Evolutionary conservation across 805 yeast genomes (phyloP).

Genomic region (Lachancea sp.): DNA sequence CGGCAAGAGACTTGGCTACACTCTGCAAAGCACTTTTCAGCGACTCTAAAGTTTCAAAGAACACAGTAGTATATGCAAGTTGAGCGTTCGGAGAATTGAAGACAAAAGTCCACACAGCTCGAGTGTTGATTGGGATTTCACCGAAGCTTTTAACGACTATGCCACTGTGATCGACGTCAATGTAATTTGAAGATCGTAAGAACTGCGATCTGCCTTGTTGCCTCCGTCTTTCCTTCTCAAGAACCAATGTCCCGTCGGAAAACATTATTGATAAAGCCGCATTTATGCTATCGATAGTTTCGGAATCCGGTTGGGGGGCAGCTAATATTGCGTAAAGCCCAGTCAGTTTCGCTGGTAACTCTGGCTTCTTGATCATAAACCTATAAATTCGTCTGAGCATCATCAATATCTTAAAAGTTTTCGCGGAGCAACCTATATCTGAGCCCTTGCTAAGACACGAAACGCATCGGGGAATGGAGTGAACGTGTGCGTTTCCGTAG

Average conservation of each 20-base stretch:
- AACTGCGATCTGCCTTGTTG: slow-evolving; percentile 1
- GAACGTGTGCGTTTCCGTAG: slow-evolving; percentile 26
- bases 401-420: slow-evolving; percentile 29
- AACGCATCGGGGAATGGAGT: slow-evolving; percentile 22
- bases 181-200: slow-evolving; percentile 16
- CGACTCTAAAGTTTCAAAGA: background rate
- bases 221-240: slow-evolving; percentile 11
- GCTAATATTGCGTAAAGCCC: slow-evolving; percentile 10
- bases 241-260: slow-evolving; percentile 7
- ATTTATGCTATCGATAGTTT: slow-evolving; percentile 5
- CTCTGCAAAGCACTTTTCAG: background rate
- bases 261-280: slow-evolving; percentile 13
- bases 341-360: slow-evolving; percentile 18
- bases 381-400: slow-evolving; percentile 34
- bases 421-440: slow-evolving; percentile 13
- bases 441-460: slow-evolving; percentile 23
- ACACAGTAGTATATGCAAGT: slow-evolving; percentile 18
- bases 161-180: slow-evolving; percentile 22
- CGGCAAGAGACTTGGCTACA: slow-evolving; percentile 1
- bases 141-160: slow-evolving; percentile 13
- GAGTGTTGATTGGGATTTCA: slow-evolving; percentile 10
- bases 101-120: slow-evolving; percentile 18
- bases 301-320: slow-evolving; percentile 5
- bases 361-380: slow-evolving; percentile 18
- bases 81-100: slow-evolving; percentile 16